Evolutionary conservation across 2,329 filamentous ascomycete genomes (phyloP).

Genomic region (Geosmithia morbida): DNA sequence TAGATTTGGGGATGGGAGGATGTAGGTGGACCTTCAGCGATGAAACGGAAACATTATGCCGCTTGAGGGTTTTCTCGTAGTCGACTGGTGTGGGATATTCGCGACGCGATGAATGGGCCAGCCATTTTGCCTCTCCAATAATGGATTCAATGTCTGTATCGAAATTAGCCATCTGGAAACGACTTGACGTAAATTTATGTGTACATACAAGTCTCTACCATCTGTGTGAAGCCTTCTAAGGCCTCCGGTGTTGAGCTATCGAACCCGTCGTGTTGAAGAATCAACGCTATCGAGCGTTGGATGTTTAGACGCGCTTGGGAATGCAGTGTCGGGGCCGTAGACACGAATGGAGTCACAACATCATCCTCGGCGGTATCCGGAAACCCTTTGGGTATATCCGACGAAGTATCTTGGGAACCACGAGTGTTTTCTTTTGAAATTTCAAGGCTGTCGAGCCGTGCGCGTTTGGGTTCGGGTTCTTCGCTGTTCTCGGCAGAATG

Average conservation of each 20-base stretch:
- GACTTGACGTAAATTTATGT: neutral
- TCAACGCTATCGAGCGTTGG: constrained; percentile 39
- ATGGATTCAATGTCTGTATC: constrained; percentile 33
- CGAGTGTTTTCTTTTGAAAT: neutral
- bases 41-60: constrained; percentile 34
- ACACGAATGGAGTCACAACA: neutral
- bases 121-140: constrained; percentile 29
- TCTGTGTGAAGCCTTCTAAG: constrained; percentile 40
- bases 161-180: neutral
- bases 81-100: constrained; percentile 39
- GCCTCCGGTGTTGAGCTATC: constrained; percentile 37
- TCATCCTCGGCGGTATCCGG: neutral
- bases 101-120: constrained; percentile 34
- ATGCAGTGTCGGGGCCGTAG: constrained; percentile 12
- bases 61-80: constrained; percentile 36
- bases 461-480: constrained; percentile 15
- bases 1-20: constrained; percentile 29
- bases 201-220: constrained; percentile 42
- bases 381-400: neutral
- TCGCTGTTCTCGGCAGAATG: constrained; percentile 14
- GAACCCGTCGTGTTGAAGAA: constrained; percentile 44
- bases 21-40: constrained; percentile 41
- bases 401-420: neutral
- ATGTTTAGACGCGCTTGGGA: constrained; percentile 23
- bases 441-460: constrained; percentile 4